Conservation (phyloP, 2,329 filamentous ascomycete species). For the Endothia cerciana region DNA sequence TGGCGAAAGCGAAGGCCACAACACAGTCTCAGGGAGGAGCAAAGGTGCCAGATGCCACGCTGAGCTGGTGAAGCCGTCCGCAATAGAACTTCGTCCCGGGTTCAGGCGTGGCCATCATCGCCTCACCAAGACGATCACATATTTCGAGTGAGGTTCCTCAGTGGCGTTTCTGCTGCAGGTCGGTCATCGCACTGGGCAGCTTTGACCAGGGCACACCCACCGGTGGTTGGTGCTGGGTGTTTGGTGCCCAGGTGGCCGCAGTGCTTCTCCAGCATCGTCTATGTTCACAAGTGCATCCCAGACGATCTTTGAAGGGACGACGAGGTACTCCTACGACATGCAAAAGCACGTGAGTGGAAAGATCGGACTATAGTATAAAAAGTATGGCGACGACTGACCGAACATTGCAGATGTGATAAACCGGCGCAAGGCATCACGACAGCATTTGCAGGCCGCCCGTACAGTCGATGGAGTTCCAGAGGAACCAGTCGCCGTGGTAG, state of each 20-base stretch:
- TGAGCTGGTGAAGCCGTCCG: slow-evolving; percentile 34
- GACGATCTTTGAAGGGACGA: neutral
- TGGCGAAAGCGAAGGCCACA: slow-evolving; percentile 27
- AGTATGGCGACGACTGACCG: neutral
- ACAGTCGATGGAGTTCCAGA: no score
- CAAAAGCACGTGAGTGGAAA: neutral
- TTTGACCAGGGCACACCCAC: neutral
- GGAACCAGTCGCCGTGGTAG: no score
- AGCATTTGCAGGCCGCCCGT: neutral
- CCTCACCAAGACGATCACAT: neutral
- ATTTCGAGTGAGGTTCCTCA: neutral
- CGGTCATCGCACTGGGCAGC: neutral
- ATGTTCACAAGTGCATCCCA: neutral
- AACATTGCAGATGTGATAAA: neutral
- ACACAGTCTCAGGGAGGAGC: slow-evolving; percentile 20
- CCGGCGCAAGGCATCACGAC: neutral
- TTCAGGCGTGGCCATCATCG: neutral
- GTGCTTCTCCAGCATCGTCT: neutral
- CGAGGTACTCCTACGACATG: neutral
- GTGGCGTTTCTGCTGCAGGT: neutral
- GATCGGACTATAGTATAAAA: neutral
- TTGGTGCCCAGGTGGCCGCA: neutral
- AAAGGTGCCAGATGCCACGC: slow-evolving; percentile 28
- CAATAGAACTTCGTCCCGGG: neutral
- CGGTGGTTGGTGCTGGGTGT: neutral